Percentiles rank a stretch among this genome's conserved stretches.
Conservation (phyloP, 257 asterid genomes). For the Echites panduratus region DNA sequence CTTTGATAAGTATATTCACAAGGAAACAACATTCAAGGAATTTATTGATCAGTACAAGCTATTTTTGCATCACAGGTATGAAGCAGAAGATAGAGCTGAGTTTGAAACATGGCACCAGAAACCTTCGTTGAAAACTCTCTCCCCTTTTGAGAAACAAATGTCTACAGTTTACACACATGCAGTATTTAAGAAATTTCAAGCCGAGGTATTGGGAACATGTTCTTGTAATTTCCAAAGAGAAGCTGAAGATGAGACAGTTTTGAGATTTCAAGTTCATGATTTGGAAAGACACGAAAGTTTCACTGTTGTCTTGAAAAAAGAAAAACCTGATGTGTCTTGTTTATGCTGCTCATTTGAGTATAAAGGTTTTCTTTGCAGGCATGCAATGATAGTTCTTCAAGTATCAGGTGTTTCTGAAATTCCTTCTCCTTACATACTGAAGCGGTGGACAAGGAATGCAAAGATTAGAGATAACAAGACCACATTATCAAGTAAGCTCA, state of each 20-base stretch:
- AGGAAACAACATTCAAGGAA: slow-evolving; percentile 29
- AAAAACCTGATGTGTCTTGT: slow-evolving; percentile 22
- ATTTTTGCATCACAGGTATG: slow-evolving; percentile 27
- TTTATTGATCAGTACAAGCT: slow-evolving; percentile 29
- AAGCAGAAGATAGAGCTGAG: slow-evolving; percentile 36
- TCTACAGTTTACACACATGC: slow-evolving; percentile 34
- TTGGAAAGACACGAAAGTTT: slow-evolving; percentile 27
- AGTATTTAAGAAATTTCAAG: slow-evolving; percentile 35
- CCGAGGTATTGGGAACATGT: slow-evolving; percentile 34
- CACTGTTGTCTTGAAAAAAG: slow-evolving; percentile 29
- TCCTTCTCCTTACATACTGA: slow-evolving; percentile 31
- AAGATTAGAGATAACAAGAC: slow-evolving; percentile 21
- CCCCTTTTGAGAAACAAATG: slow-evolving; percentile 50
- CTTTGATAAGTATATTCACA: slow-evolving; percentile 35
- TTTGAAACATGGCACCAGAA: slow-evolving; percentile 17
- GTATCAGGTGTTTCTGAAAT: slow-evolving; percentile 30
- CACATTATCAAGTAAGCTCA: slow-evolving; percentile 14
- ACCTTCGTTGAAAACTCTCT: slow-evolving; percentile 22
- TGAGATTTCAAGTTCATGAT: slow-evolving; percentile 19
- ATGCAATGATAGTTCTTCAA: slow-evolving; percentile 37
- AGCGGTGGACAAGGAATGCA: slow-evolving; percentile 38
- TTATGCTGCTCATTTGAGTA: slow-evolving; percentile 40
- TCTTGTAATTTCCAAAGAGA: slow-evolving; percentile 29
- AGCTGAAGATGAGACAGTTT: slow-evolving; percentile 22
- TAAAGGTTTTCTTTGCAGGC: slow-evolving; percentile 44